Evolutionary conservation across 2,329 filamentous ascomycete species (phyloP).

Genomic region (Arachnopeziza araneosa): DNA sequence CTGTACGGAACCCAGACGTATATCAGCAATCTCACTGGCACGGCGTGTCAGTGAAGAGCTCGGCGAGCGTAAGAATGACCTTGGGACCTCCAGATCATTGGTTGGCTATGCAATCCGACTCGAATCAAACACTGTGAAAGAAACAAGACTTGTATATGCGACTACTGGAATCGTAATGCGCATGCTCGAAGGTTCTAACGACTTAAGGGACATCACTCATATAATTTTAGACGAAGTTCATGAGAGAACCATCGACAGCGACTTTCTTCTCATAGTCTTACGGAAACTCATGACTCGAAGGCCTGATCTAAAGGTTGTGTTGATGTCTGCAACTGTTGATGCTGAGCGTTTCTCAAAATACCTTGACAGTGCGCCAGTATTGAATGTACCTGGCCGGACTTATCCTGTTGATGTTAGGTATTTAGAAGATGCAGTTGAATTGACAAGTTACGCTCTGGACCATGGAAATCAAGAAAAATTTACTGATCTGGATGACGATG

Average conservation of each 20-base stretch:
- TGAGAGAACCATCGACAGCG: constrained; percentile 92
- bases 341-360: constrained; percentile 88
- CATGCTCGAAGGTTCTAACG: constrained; percentile 87
- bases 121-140: constrained; percentile 76
- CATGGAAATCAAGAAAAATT: constrained; percentile 41
- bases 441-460: constrained; percentile 67
- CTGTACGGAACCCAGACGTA: constrained; percentile 90
- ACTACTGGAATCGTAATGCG: constrained; percentile 92
- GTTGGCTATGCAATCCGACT: constrained; percentile 93
- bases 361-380: constrained; percentile 74
- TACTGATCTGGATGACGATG: constrained; percentile 59
- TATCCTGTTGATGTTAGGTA: constrained; percentile 87
- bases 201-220: constrained; percentile 85
- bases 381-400: constrained; percentile 87
- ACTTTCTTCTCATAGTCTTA: constrained; percentile 89
- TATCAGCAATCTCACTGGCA: constrained; percentile 92
- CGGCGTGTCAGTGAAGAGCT: constrained; percentile 91
- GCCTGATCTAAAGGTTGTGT: constrained; percentile 80
- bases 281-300: constrained; percentile 71
- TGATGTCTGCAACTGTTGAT: constrained; percentile 98
- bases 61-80: constrained; percentile 73
- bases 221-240: constrained; percentile 97
- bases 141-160: constrained; percentile 84
- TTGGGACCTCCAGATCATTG: constrained; percentile 77
- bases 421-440: constrained; percentile 86